These are phyloP conservation scores for Pholiota adiposa DNA, from an alignment of 1,284 basidiomycete species.

Conservation along the genomic window DNA sequence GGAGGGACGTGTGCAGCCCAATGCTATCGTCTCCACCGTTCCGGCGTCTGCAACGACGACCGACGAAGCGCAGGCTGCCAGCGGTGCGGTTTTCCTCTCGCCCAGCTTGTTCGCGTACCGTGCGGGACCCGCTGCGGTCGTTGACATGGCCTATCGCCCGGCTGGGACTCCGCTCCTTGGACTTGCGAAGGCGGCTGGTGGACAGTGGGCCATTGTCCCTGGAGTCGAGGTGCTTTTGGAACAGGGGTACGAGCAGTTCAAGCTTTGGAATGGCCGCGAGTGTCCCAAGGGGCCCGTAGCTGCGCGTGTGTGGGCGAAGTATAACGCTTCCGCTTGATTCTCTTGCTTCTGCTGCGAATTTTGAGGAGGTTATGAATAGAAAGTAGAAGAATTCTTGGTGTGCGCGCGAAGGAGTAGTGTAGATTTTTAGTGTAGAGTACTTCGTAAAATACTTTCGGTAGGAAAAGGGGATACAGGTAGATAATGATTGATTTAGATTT, in stretches of 20 bases:
- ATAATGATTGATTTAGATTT: too few species aligned
- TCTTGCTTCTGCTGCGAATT: too few species aligned
- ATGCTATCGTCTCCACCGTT: slow-evolving; percentile 85
- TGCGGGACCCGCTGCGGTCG: slow-evolving; percentile 62
- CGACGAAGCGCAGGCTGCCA: slow-evolving; percentile 30
- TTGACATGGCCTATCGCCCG: slow-evolving; percentile 94
- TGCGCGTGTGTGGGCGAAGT: slow-evolving; percentile 23
- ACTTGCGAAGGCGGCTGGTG: slow-evolving; percentile 51
- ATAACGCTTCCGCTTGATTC: slow-evolving; percentile 13
- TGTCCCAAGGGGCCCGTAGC: slow-evolving; percentile 46
- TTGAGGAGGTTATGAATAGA: too few species aligned
- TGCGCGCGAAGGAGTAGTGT: not conserved
- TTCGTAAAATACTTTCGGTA: too few species aligned
- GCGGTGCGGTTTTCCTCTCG: slow-evolving; percentile 57
- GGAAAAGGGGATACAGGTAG: too few species aligned
- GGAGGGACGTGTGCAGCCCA: slow-evolving; percentile 55
- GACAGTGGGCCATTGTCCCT: slow-evolving; percentile 75
- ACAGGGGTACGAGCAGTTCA: slow-evolving; percentile 87
- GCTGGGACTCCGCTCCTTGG: slow-evolving; percentile 70
- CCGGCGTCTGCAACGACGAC: slow-evolving; percentile 74
- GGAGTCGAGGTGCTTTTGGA: slow-evolving; percentile 87
- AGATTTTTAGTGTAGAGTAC: not conserved
- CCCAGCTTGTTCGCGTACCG: slow-evolving; percentile 53
- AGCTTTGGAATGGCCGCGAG: slow-evolving; percentile 75
- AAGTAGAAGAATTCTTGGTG: not conserved